Percentiles rank a stretch among this genome's conserved stretches.
These are phyloP conservation scores for Xylaria intraflava DNA, from an alignment of 495 filamentous ascomycete genomes.

Conservation along the genomic window DNA sequence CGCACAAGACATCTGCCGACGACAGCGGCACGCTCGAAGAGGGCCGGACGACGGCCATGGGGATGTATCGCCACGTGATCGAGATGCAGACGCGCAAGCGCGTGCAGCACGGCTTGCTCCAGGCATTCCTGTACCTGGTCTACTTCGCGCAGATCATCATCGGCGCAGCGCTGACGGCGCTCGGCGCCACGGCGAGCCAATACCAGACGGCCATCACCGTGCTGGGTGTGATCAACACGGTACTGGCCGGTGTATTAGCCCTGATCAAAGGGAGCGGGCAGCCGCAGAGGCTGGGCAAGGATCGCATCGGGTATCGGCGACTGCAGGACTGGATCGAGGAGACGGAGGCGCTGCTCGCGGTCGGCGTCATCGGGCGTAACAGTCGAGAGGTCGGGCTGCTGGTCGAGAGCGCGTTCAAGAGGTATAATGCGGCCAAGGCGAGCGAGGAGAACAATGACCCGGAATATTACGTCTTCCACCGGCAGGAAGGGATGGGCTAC, in stretches of 20 bases:
- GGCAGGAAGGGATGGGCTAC: neutral
- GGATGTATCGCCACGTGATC: conserved; percentile 33
- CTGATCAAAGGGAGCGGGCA: conserved; percentile 40
- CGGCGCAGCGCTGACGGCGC: conserved; percentile 39
- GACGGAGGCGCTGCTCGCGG: conserved; percentile 26
- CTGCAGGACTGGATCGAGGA: conserved; percentile 37
- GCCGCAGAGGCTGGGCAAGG: conserved; percentile 35
- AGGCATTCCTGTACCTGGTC: conserved; percentile 29
- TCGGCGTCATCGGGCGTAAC: conserved; percentile 39
- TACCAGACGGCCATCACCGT: conserved; percentile 36
- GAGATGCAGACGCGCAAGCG: conserved; percentile 23
- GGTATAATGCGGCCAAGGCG: conserved; percentile 39
- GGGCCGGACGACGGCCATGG: conserved; percentile 30
- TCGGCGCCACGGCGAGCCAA: conserved; percentile 35
- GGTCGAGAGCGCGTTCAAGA: conserved; percentile 39
- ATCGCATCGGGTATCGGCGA: conserved; percentile 35
- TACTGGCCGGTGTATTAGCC: conserved; percentile 44
- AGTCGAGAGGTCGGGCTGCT: conserved; percentile 38
- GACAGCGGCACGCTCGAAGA: conserved; percentile 30
- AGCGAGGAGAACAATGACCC: conserved; percentile 39
- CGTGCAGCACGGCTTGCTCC: conserved; percentile 20
- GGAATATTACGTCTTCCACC: conserved; percentile 33
- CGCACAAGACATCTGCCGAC: conserved; percentile 14
- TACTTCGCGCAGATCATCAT: conserved; percentile 41
- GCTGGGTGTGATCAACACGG: conserved; percentile 43